These are phyloP conservation scores for Xylariaceae sp. DNA, from an alignment of 2,329 filamentous ascomycete species.

Conservation along the genomic window DNA sequence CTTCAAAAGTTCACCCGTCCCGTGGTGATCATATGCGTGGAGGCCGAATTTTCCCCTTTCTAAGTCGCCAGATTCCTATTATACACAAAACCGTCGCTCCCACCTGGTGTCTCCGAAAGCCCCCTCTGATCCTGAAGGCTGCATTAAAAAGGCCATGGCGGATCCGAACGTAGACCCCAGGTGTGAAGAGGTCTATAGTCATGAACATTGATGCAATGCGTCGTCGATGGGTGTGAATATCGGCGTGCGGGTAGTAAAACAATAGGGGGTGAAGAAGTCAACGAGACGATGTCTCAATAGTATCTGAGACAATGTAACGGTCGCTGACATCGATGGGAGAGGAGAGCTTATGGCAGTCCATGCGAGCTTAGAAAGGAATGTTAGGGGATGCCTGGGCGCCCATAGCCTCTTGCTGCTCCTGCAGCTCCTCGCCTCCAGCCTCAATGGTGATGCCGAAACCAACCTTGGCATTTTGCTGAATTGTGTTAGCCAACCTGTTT, in stretches of 20 bases:
- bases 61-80: conserved; percentile 16
- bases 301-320: not conserved
- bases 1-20: conserved; percentile 5
- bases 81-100: conserved; percentile 14
- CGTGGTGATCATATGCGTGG: conserved; percentile 13
- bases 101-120: not conserved
- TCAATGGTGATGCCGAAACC: conserved; percentile 92
- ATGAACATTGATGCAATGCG: conserved; percentile 4
- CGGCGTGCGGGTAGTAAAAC: conserved; percentile 14
- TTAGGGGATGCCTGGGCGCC: conserved; percentile 51
- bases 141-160: no score
- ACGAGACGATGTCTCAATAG: conserved; percentile 2
- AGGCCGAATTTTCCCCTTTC: conserved; percentile 13
- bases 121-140: not conserved
- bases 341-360: conserved; percentile 21
- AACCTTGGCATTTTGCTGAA: conserved; percentile 88
- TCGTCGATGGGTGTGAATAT: conserved; percentile 1
- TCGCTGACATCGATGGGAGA: conserved; percentile 15
- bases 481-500: conserved; percentile 10
- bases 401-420: conserved; percentile 72
- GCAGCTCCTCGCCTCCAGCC: conserved; percentile 76
- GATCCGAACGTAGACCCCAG: conserved; percentile 6
- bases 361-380: conserved; percentile 59
- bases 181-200: conserved; percentile 11
- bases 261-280: conserved; percentile 7